Base-by-base conservation (phyloP, 805 yeast species). In the Isabelozyma pseudorhagii region DNA sequence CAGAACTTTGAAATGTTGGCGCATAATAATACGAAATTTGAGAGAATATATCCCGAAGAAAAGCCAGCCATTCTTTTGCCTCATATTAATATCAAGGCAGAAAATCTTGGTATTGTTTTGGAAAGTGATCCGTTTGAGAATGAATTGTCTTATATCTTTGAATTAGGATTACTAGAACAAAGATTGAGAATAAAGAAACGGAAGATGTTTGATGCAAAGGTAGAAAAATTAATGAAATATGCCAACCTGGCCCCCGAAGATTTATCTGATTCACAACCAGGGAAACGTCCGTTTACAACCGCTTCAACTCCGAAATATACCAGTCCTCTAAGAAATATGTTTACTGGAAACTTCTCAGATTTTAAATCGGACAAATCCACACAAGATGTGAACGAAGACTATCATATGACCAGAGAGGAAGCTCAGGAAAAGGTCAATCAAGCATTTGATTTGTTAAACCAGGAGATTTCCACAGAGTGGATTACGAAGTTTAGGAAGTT, bases 111-210 rank as follows among this genome's bases (percentile, higher is more conserved):
- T 4, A 68, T 91, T 38, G 76, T 85, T 21, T 74, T 91, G 54
- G 96, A 89, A 49, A 96, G 89, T 64, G 97, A 93, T 66, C 93
- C 96, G 7, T 91, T 92, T 63, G 98, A 93, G 65, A 74, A 83
- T 7, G 84, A 89, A 57, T 68, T 92, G 44, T 78, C 81, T 18
- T 72, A 81, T 59, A 80, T 85, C 27, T 83, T 78, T 58, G 84
- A 85, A 56, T 73, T 86, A 9, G 96, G 96, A 1, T 46, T 68
- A 17, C 50, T 74, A n/a, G 93, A 85, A 56, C 96, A 89, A 61
- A 75, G 72, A 54, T 70, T 74, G 46, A 74, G 97, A 52, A 45
- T 80, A 10, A 80, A 79, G 21, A 84, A 87, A 44, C 46, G 55
- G 40, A 63, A 72, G 5, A 49, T 67, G 10, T 75, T 74, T 42